Evolutionary conservation across 129 eudicot genomes (phyloP).

Genomic region (Escallonia rubra): DNA sequence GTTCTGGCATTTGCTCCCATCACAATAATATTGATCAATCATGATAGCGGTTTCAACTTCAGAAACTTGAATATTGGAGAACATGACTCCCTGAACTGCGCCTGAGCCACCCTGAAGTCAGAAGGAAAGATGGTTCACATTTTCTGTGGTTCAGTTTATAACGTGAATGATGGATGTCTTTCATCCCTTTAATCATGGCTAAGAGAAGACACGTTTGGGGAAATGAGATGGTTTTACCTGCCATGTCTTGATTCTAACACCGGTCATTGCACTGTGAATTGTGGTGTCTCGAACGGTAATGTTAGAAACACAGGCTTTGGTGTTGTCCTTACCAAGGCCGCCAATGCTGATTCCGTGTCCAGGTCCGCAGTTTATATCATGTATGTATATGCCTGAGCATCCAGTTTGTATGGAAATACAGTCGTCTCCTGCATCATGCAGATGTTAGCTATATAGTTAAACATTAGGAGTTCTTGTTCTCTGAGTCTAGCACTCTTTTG

Average conservation of each 20-base stretch:
- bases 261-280: conserved; percentile 39
- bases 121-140: not conserved
- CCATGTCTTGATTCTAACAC: conserved; percentile 86
- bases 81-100: conserved; percentile 63
- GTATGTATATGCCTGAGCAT: conserved; percentile 40
- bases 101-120: conserved; percentile 73
- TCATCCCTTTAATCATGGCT: too few species aligned
- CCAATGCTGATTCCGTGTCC: conserved; percentile 88
- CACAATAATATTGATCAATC: conserved; percentile 77
- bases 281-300: conserved; percentile 54
- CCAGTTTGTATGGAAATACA: conserved; percentile 80
- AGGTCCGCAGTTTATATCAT: conserved; percentile 63
- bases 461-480: not conserved
- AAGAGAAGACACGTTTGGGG: too few species aligned
- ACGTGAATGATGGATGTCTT: too few species aligned
- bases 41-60: conserved; percentile 58
- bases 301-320: conserved; percentile 65
- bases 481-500: not conserved
- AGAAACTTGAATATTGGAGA: conserved; percentile 57
- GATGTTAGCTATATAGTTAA: not conserved
- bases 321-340: conserved; percentile 49
- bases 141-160: not conserved
- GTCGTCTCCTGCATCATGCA: conserved; percentile 55
- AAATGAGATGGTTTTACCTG: conserved; percentile 31
- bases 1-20: conserved; percentile 42